Percentiles rank a stretch among this genome's conserved stretches.
Evolutionary conservation across 176 grass and related monocot genomes (phyloP).

Genomic region (Aegilops speltoides): DNA sequence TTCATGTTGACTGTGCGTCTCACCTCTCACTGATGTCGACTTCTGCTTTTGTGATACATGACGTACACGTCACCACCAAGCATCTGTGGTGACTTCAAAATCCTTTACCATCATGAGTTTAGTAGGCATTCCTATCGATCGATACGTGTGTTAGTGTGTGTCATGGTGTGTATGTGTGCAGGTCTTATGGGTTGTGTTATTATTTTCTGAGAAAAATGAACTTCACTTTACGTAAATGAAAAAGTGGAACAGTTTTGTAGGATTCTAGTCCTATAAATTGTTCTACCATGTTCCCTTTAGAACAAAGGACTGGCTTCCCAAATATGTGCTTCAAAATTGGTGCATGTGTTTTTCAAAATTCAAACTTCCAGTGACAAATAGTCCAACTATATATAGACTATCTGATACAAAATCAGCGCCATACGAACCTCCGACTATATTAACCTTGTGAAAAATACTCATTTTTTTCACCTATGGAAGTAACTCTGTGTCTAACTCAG

Average conservation of each 20-base stretch:
- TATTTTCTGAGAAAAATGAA: neutral
- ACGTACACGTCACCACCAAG: neutral
- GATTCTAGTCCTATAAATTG: neutral
- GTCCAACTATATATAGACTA: no score
- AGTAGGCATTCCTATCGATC: neutral
- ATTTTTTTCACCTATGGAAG: no score
- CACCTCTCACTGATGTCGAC: neutral
- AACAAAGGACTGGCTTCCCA: no score
- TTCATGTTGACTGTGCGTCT: neutral
- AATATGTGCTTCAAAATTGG: no score
- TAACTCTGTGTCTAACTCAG: neutral
- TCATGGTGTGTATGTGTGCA: neutral
- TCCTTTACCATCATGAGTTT: neutral
- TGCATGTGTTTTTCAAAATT: no score
- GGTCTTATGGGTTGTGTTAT: neutral
- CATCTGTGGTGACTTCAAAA: neutral
- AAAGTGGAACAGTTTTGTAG: neutral
- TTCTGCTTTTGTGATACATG: neutral
- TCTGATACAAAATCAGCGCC: no score
- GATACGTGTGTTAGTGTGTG: neutral
- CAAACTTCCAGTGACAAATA: no score
- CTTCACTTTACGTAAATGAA: neutral
- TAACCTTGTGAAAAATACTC: no score
- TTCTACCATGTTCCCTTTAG: no score
- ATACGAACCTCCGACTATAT: no score